Base-by-base conservation (phyloP, 208 protist genomes). In the Wallacemonas rigidus region DNA sequence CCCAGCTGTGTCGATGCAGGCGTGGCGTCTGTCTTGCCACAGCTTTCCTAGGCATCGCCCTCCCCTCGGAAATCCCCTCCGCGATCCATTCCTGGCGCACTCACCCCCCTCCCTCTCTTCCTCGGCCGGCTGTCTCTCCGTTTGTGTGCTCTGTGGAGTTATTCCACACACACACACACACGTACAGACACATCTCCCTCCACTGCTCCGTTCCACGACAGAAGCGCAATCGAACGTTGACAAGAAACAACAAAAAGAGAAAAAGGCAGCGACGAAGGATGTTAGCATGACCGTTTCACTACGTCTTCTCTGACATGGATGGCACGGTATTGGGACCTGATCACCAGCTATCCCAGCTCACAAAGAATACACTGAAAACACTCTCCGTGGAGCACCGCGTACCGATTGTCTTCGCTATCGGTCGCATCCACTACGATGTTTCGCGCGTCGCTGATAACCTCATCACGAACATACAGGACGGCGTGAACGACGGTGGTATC, bases 231-330 rank as follows among this genome's bases (percentile, higher is more conserved):
- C 26, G 0, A 26, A 26, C 26, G 26, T 26, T 26, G 26, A 26
- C 1, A 57, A 57, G 0, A 57, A 57, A 57, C 53, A 26, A 26
- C 26, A 26, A 26, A 26, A 26, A 26, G 26, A 26, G 26, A 26
- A 26, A 26, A 26, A 26, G 26, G 26, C 26, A 26, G 26, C 26
- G 26, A 26, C 26, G 17, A 6, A 57, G 5, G 9, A 65, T 50
- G 38, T 65, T 41, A 36, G 26, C 50, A 0, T n/a, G 45, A 26
- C 63, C 62, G 6, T 81, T 86, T 67, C 65, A 70, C 54, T 81
- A 85, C 26, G 80, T 91, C 11, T 67, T 81, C 56, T 77, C 83
- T 14, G 86, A 91, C 51, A 77, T 91, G 74, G 86, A 91, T 69
- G 78, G 86, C 45, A 91, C 86, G 47, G 43, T 88, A 26, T 57